Evolutionary conservation across 352 stramenopile genomes (phyloP).

Genomic region (Pythium brassicae): DNA sequence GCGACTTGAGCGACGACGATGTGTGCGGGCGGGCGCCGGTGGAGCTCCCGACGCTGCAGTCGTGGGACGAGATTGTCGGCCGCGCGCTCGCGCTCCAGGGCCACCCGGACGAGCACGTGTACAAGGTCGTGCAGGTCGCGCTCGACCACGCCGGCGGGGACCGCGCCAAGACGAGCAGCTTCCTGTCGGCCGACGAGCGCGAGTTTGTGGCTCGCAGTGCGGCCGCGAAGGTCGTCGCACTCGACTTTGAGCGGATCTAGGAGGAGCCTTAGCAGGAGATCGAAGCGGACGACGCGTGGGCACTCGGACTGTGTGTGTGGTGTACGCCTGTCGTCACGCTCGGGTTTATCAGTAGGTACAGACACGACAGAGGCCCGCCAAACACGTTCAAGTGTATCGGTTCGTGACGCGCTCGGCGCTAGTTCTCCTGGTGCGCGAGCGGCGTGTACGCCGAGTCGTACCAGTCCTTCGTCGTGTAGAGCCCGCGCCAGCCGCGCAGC

Average conservation of each 20-base stretch:
- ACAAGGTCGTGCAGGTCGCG: slow-evolving; percentile 63
- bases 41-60: slow-evolving; percentile 19
- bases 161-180: background rate
- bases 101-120: slow-evolving; percentile 54
- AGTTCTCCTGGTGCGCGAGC: slow-evolving; percentile 67
- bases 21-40: slow-evolving; percentile 14
- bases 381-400: no score
- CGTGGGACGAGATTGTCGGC: slow-evolving; percentile 38
- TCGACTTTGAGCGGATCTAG: slow-evolving; percentile 4
- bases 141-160: slow-evolving; percentile 23
- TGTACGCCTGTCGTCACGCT: no score
- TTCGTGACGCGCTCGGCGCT: background rate
- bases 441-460: slow-evolving; percentile 84
- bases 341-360: no score
- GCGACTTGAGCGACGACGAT: slow-evolving; percentile 25
- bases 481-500: slow-evolving; percentile 65
- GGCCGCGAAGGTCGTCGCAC: slow-evolving; percentile 30
- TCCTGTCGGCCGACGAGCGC: slow-evolving; percentile 30
- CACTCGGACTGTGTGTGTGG: background rate
- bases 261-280: background rate
- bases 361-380: no score
- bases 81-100: slow-evolving; percentile 24
- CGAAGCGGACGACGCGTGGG: background rate
- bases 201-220: slow-evolving; percentile 36
- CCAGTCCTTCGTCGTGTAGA: slow-evolving; percentile 84